Conservation (phyloP, 2,329 filamentous ascomycete genomes). For the Lojkania enalia region DNA sequence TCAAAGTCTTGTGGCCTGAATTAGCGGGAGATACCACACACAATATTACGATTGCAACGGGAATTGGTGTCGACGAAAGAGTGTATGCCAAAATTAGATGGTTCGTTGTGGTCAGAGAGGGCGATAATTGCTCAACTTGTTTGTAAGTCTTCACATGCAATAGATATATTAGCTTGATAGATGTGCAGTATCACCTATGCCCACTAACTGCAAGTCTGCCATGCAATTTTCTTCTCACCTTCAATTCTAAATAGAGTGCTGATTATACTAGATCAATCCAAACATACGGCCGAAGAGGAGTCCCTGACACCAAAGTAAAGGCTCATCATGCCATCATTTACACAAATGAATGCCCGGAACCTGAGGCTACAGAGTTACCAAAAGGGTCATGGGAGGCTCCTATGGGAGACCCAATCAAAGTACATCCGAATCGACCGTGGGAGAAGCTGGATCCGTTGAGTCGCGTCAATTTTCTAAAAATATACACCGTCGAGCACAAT, state of each 20-base stretch:
- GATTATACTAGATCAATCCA: conserved; percentile 29
- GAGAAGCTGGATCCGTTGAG: conserved; percentile 25
- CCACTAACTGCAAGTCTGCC: no score
- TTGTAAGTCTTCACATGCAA: no score
- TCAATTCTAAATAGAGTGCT: no score
- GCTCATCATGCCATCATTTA: conserved; percentile 26
- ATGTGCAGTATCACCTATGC: no score
- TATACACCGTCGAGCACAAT: conserved; percentile 34
- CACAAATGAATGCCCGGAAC: conserved; percentile 13
- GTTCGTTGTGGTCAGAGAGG: conserved; percentile 24
- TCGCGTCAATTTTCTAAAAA: conserved; percentile 27
- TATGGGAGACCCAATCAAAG: conserved; percentile 19
- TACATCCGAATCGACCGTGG: conserved; percentile 9
- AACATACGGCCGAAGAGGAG: conserved; percentile 22
- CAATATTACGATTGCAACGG: conserved; percentile 16
- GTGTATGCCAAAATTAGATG: conserved; percentile 21
- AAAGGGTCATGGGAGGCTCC: conserved; percentile 1
- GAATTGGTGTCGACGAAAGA: conserved; percentile 6
- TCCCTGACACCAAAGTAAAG: conserved; percentile 14
- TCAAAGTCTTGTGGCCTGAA: conserved; percentile 21
- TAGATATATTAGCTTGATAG: no score
- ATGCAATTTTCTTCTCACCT: no score
- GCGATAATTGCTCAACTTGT: conserved; percentile 16
- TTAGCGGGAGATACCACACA: conserved; percentile 4
- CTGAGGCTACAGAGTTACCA: conserved; percentile 6